Percentiles rank a stretch among this genome's conserved stretches.
Conservation (phyloP, 225 moss, liverwort and hornwort species). For the Pseudoscleropodium purum region DNA sequence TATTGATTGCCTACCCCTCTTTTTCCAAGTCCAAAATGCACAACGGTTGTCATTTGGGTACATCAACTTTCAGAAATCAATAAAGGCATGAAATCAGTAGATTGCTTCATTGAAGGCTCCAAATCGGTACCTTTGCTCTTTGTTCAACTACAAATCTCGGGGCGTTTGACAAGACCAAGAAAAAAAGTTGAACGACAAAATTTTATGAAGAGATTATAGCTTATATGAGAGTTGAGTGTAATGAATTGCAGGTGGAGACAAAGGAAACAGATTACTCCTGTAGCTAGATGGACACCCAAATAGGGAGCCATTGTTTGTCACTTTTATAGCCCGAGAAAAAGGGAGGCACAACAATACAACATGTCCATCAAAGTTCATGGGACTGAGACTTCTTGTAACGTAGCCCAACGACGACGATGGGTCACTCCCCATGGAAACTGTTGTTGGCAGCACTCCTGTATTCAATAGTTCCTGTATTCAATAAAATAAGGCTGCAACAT, state of each 20-base stretch:
- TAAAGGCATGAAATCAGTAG: not conserved
- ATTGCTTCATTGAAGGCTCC: slow-evolving; percentile 6
- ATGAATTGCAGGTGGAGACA: not conserved
- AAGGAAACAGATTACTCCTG: not conserved
- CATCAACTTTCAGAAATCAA: not conserved
- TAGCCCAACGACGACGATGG: too few species aligned
- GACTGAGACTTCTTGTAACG: not conserved
- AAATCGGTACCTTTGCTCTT: not conserved
- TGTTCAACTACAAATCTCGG: not conserved
- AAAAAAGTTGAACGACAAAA: not conserved
- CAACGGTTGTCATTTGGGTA: not conserved
- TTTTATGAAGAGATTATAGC: not conserved
- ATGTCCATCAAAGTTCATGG: not conserved
- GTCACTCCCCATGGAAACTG: too few species aligned
- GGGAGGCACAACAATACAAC: not conserved
- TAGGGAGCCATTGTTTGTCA: not conserved
- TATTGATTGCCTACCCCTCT: not conserved
- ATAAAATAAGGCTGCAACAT: not conserved
- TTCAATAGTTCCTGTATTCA: not conserved
- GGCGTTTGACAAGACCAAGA: not conserved
- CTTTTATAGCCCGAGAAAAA: not conserved
- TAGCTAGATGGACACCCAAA: not conserved
- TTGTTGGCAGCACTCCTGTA: not conserved
- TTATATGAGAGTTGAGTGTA: not conserved
- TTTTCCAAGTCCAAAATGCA: not conserved